Conservation (phyloP, 2,329 filamentous ascomycete species). For the Neonectria coccinea region DNA sequence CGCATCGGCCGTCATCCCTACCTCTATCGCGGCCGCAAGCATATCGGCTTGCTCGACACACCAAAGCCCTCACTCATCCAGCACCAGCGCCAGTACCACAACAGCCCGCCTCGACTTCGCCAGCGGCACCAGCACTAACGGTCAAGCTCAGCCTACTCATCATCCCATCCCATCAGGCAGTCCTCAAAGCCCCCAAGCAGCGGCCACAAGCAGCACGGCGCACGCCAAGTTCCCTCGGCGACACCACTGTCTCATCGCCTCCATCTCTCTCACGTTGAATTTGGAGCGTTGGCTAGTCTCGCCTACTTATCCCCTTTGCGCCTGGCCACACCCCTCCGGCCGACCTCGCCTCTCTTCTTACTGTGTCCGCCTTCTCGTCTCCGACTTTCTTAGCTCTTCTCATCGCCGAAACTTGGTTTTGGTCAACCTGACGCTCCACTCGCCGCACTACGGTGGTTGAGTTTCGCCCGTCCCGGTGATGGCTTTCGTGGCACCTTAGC, state of each 20-base stretch:
- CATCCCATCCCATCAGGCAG: constrained; percentile 33
- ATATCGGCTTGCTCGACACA: constrained; percentile 43
- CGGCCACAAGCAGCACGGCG: constrained; percentile 39
- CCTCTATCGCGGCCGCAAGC: constrained; percentile 45
- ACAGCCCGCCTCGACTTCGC: constrained; percentile 36
- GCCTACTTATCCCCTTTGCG: constrained; percentile 44
- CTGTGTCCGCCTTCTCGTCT: constrained; percentile 36
- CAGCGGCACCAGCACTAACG: constrained; percentile 27
- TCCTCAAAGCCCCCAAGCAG: constrained; percentile 32
- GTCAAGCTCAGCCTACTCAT: constrained; percentile 34
- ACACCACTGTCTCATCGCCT: constrained; percentile 24
- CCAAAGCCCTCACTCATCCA: constrained; percentile 26
- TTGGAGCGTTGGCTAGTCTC: constrained; percentile 37
- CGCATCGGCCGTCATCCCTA: constrained; percentile 46
- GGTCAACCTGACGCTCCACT: constrained; percentile 45
- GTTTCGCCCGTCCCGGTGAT: constrained; percentile 47
- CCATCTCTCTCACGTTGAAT: constrained; percentile 29
- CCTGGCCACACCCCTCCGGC: constrained; percentile 39
- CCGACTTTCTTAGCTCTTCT: constrained; percentile 41
- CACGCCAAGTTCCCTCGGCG: constrained; percentile 30
- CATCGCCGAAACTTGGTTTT: constrained; percentile 37
- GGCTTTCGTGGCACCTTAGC: constrained; percentile 52
- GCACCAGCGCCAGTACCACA: constrained; percentile 41
- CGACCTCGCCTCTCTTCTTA: constrained; percentile 37
- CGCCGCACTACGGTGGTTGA: constrained; percentile 45